Base-by-base conservation (phyloP, 164 flowering plant species). In the Vitis rupestris region DNA sequence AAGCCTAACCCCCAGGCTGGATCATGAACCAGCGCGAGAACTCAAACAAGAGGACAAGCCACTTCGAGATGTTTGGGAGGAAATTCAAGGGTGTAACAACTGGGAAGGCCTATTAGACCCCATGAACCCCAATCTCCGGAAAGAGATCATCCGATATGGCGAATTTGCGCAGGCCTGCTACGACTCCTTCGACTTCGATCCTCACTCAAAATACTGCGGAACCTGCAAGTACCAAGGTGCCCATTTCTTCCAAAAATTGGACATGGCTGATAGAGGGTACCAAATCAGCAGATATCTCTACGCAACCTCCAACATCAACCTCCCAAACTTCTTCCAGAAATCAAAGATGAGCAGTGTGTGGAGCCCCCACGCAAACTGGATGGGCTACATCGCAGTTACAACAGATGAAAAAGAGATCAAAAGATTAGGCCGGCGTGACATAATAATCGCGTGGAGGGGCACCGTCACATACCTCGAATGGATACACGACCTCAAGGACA, bases 351-450 rank as follows among this genome's bases (percentile, higher is more conserved):
- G 80, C 59, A 79, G 74, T 7, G 80, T 86, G 0, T 90, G 98
- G 97, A 89, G 94, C 80, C 68, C 65, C n/a, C 82, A 88, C 48
- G 91, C 97, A 1, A 93, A 90, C 70, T 93, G 97, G 97, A 89
- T 90, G 85, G 98, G 97, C 44, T 93, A 89, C 72, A 82, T 93
- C 0, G 93, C 98, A 0, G 92, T 90, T 10, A 52, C 88, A 14
- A 77, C 79, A 12, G 83, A 87, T 55, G 85, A 80, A 12, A 80
- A 79, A 1, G 87, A 78, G 79, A 72, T 83, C 68, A 66, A 62
- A 13, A 70, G 90, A 49, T 74, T 89, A 0, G 98, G 98, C 7
- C 80, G 98, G 4, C 78, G 97, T 1, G 94, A 93, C 57, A 86
- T 90, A 19, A 76, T 86, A 10, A 61, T 93, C 3, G 85, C 93